phyloP scores from a whole-genome alignment of 768 basidiomycete species.

The Leccinum aurantiacum region DNA sequence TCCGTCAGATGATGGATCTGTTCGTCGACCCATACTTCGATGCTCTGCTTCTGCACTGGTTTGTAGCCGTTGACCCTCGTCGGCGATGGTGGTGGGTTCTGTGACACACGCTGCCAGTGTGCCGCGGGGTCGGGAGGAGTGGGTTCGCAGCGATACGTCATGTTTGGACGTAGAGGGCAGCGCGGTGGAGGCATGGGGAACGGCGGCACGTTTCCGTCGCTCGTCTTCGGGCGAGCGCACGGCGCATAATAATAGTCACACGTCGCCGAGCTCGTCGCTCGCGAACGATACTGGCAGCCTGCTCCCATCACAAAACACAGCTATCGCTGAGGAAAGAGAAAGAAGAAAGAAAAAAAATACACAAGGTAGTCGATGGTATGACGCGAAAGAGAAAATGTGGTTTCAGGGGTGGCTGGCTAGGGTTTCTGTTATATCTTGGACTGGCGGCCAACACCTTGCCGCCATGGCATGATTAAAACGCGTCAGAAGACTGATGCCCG shows the following conservation, averaged over 20 bases:
- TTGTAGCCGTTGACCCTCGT: constrained; percentile 40
- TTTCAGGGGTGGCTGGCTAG: constrained; percentile 18
- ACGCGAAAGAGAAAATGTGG: constrained; percentile 11
- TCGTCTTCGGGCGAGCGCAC: constrained; percentile 23
- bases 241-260: constrained; percentile 18
- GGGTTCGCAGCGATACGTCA: constrained; percentile 18
- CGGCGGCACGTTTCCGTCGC: constrained; percentile 13
- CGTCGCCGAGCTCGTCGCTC: constrained; percentile 21
- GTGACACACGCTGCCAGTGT: constrained; percentile 31
- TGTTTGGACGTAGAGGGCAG: constrained; percentile 22
- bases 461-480: constrained; percentile 34
- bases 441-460: constrained; percentile 25
- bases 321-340: not conserved
- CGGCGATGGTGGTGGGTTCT: constrained; percentile 15
- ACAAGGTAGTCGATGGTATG: constrained; percentile 8
- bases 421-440: constrained; percentile 32
- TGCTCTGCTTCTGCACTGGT: constrained; percentile 47
- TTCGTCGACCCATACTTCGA: constrained; percentile 65
- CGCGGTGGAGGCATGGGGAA: constrained; percentile 18
- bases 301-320: constrained; percentile 27
- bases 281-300: constrained; percentile 30
- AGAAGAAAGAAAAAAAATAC: not conserved
- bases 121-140: constrained; percentile 8
- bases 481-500: constrained; percentile 22
- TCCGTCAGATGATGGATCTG: constrained; percentile 44